Evolutionary conservation across 345 rosid species (phyloP).

Genomic region (Eucalyptus sideroxylon): DNA sequence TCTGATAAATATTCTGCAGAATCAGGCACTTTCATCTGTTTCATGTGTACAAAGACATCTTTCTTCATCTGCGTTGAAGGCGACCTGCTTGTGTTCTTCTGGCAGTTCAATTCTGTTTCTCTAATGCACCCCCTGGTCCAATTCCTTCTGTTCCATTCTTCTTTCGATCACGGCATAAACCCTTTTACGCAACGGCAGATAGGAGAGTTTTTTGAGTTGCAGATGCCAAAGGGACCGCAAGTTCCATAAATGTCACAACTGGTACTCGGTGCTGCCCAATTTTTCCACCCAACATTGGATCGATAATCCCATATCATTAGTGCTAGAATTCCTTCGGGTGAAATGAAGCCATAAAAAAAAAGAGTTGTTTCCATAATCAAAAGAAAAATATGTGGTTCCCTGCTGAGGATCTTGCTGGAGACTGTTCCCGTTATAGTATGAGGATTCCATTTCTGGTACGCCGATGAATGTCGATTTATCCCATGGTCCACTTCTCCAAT

Average conservation of each 20-base stretch:
- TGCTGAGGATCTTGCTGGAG: neutral
- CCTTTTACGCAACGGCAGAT: slow-evolving; percentile 14
- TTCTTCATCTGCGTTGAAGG: too few relatives aligned
- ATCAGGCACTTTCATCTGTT: too few relatives aligned
- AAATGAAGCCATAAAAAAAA: neutral
- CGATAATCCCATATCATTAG: neutral
- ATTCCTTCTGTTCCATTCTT: neutral
- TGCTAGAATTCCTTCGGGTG: neutral
- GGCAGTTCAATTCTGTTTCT: too few relatives aligned
- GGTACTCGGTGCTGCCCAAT: neutral
- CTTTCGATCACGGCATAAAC: slow-evolving; percentile 1
- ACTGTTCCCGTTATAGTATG: neutral
- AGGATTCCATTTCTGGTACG: neutral
- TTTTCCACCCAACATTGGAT: neutral
- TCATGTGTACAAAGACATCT: too few relatives aligned
- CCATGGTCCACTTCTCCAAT: neutral
- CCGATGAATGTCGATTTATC: neutral
- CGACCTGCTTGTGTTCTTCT: too few relatives aligned
- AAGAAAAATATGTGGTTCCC: neutral
- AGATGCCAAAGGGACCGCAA: neutral
- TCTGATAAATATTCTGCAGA: too few relatives aligned
- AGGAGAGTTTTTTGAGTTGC: neutral
- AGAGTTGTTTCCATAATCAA: neutral
- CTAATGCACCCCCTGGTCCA: neutral
- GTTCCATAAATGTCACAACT: slow-evolving; percentile 2